A percentile compares a stretch with the other conserved stretches of the same genome.
These are phyloP conservation scores for Isochrysis galbana DNA, from an alignment of 78 protist genomes.

Conservation along the genomic window DNA sequence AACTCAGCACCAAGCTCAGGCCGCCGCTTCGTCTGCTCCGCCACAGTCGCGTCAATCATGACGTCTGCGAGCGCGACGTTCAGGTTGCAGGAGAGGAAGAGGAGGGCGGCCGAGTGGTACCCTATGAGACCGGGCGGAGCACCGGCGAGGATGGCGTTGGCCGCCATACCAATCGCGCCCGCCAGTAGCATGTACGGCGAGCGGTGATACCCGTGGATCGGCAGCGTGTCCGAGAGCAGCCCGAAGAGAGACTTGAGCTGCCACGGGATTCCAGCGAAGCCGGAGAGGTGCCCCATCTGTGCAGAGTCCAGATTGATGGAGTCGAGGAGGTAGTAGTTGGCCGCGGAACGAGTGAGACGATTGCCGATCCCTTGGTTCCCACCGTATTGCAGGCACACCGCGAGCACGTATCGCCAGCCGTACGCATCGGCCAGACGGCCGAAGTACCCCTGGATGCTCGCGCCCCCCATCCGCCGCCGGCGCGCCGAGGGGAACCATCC, in stretches of 20 bases:
- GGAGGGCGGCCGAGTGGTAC: too few species aligned
- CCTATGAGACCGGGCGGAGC: neutral
- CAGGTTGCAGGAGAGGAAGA: neutral
- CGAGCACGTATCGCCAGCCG: neutral
- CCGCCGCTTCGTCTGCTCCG: neutral
- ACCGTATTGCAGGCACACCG: neutral
- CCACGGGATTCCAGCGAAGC: neutral
- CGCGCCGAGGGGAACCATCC: neutral
- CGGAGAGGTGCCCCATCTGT: neutral
- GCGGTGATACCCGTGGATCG: neutral
- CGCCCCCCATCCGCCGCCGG: neutral
- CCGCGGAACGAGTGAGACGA: neutral
- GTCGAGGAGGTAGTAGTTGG: neutral
- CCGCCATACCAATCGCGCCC: neutral
- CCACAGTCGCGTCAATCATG: constrained; percentile 10
- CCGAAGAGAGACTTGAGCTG: neutral
- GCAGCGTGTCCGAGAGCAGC: neutral
- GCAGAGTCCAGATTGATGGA: neutral
- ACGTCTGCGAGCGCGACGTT: neutral
- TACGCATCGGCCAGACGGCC: neutral
- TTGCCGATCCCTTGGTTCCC: neutral
- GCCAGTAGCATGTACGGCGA: neutral
- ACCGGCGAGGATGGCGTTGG: neutral
- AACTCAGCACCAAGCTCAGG: neutral
- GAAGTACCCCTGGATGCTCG: neutral